Evolutionary conservation across 1,139 yeast species (phyloP), one percentile per base, ranked within the genome.

Genomic region (Kodamaea plutei): DNA sequence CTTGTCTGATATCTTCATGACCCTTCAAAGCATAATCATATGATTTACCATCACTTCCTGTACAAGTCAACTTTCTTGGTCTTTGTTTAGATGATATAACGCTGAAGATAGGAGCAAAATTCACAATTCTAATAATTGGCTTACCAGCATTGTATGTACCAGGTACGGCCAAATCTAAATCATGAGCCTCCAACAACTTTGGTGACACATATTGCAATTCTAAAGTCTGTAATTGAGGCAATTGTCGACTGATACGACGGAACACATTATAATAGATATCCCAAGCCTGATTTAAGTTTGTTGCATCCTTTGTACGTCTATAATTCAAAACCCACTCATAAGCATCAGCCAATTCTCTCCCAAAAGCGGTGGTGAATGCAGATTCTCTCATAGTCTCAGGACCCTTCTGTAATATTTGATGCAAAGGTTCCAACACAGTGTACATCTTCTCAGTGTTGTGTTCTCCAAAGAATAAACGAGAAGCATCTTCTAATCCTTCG

Each of bases 1-100:
- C 99, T 56, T 93, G 99, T 50, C 99, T 76, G 37, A 91, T 87
- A 69, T 93, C 99, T 59, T 93, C 99, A 52, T 93, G 98, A 1
- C 97, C 98, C 61, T 93, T 93, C 50, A 93, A 66, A 1, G 68
- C 61, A 57, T 79, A 93, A 44, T 74, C 82, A 50, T 93, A 87
- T 23, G 81, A 87, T 47, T 84, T 84, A 39, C 98, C 98, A 54
- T 93, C 96, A 48, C 85, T 83, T 11, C 97, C 98, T 41, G 71
- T 69, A 33, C 88, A 75, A 8, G 79, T 71, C 36, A 87, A 55
- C 45, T 85, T 79, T 51, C 99, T 76, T 3, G 99, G 99, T 47
- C 98, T 74, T 56, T 93, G 99, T 51, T 93, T 93, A 1, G 97
- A 89, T 0, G 95, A 79, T 41, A 93, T 89, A n/a, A 91, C 95